These are phyloP conservation scores for Nicotiana tomentosiformis DNA, from an alignment of 257 asterid genomes.

Conservation along the genomic window DNA sequence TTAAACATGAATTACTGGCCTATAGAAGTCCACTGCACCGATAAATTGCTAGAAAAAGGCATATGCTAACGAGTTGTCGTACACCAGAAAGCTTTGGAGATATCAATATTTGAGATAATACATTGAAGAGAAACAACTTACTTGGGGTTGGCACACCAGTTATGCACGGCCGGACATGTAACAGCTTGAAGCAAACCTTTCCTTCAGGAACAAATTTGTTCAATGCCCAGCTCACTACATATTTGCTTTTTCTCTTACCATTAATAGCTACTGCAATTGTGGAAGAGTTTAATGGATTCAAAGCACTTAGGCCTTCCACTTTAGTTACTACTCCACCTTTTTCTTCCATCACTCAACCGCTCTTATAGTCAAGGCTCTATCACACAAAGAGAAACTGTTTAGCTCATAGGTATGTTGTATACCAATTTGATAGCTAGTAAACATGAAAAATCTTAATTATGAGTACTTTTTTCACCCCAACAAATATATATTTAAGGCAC, in stretches of 20 bases:
- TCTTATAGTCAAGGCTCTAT: not conserved
- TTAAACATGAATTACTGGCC: not conserved
- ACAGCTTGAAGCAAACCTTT: constrained; percentile 44
- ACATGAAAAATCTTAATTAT: not conserved
- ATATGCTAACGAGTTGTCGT: not conserved
- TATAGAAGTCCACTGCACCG: not conserved
- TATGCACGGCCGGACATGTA: constrained; percentile 58
- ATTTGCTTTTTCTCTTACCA: constrained; percentile 52
- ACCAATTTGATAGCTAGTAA: not conserved
- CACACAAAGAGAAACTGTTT: not conserved
- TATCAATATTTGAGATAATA: not conserved
- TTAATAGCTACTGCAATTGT: constrained; percentile 55
- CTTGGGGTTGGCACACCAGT: constrained; percentile 74
- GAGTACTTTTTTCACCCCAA: not conserved
- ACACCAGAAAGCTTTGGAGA: not conserved
- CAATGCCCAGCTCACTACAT: constrained; percentile 74
- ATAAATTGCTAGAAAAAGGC: no score
- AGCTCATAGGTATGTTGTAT: not conserved
- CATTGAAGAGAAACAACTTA: constrained; percentile 29
- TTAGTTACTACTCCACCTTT: not conserved
- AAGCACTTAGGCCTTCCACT: constrained; percentile 25
- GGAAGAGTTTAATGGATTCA: constrained; percentile 26
- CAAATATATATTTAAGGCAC: not conserved
- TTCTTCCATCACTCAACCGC: not conserved
- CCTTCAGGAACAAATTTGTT: constrained; percentile 87